Evolutionary conservation across 345 rosid genomes (phyloP), one percentile per base, ranked within the genome.

Genomic region (Eutrema yunnanense): DNA sequence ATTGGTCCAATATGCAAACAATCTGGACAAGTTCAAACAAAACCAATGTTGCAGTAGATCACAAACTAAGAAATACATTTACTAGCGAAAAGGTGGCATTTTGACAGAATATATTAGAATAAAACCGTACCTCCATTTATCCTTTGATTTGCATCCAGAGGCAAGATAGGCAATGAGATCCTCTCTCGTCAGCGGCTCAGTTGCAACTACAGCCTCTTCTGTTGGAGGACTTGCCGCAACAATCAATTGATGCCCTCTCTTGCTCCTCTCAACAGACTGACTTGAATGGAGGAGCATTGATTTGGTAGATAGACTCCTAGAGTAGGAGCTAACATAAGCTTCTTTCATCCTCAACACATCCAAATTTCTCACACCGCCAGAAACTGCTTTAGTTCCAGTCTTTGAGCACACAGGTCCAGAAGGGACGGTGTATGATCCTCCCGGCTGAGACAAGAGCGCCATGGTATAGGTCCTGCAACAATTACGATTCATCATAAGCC

Each of bases 151-250:
- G 84, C 99, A 95, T 30, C 99, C 99, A 58, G 99, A 92, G 64
- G 90, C 97, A 79, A 95, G 97, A 75, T 92, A 92, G 32, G 74
- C 84, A 5, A 95, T 82, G 58, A 95, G 96, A 84, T 95, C 98
- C 81, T 90, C 97, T 67, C 85, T 90, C 1, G 92, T 92, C 40
- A 95, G 80, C n/a, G 99, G 99, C 62, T 88, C 96, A 2, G 89
- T 60, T 13, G 79, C 84, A 73, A 88, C 76, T 9, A 79, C 87
- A 38, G 88, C 90, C 61, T 92, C 97, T 64, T 92, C 99, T 2
- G 89, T 92, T 1, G 98, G 98, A 78, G 97, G 96, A 56, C 99
- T 95, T 4, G 97, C 96, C 41, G 92, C 93, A 77, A 92, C 96
- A 78, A 84, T 76, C 67, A 81, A 29, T 16, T 36, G 72, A 69